These are phyloP conservation scores for Erythrophleum ivorense DNA, from an alignment of 331 rosid species.

Conservation along the genomic window DNA sequence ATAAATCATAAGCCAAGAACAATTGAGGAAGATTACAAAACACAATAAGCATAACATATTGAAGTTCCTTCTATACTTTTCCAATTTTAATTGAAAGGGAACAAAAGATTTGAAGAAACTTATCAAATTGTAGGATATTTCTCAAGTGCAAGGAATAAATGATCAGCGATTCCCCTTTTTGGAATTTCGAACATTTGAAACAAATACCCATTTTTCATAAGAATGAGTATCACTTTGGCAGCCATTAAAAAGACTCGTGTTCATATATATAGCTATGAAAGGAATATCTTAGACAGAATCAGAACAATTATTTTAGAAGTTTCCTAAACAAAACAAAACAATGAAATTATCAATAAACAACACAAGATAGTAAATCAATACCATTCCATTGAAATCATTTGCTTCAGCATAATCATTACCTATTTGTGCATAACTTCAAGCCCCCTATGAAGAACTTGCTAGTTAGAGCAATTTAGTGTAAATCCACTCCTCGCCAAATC, in stretches of 20 bases:
- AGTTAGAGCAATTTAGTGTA: background rate
- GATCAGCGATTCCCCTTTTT: background rate
- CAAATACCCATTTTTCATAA: background rate
- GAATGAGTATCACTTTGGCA: background rate
- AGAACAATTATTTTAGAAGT: background rate
- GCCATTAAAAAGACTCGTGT: background rate
- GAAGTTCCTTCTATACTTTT: too few relatives aligned
- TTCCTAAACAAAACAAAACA: background rate
- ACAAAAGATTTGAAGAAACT: background rate
- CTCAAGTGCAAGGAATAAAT: background rate
- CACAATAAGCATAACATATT: background rate
- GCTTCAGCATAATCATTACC: conserved; percentile 35
- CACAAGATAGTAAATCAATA: conserved; percentile 38
- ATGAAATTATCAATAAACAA: conserved; percentile 9
- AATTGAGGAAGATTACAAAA: background rate
- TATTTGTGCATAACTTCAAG: background rate
- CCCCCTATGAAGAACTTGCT: background rate
- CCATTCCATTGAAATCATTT: conserved; percentile 90
- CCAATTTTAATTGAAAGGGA: background rate
- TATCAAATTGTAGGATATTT: background rate
- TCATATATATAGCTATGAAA: background rate
- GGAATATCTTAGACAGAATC: background rate
- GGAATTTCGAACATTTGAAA: background rate
- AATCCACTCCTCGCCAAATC: background rate
- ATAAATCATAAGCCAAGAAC: background rate